Evolutionary conservation across 2,329 filamentous ascomycete species (phyloP), one percentile per base, ranked within the genome.

Genomic region (Alternaria conjuncta): DNA sequence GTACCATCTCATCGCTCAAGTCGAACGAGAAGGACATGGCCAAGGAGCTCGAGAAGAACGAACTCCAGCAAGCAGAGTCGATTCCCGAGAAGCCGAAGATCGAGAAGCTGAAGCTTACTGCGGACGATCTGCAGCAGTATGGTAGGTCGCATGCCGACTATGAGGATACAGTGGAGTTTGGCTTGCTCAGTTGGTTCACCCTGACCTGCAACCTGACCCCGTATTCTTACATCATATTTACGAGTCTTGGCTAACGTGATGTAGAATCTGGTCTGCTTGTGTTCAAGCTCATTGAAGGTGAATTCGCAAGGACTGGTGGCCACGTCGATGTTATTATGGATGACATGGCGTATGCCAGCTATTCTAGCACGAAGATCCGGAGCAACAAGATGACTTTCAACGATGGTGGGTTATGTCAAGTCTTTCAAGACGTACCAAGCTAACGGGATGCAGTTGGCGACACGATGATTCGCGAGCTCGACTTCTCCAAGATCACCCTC

Each of bases 401-500:
- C 71, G 96, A 99, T 81, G 94, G 87, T 84, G 78, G 67, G 83
- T 10, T 26, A 26, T 54, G 23, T 5, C n/a, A 9, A 8, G 3
- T 32, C 15, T 10, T 8, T 25, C 18, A 5, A 57, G n/a, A n/a
- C 56, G 12, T 54, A 41, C 43, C 12, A 62, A 28, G 63, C 73
- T 79, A 66, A 82, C 15, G 15, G 10, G 6, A 43, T 59, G 13
- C 67, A 87, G 84, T 94, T 75, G 94, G 95, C 53, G 96, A 99
- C 80, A 96, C 94, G 57, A 94, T 99, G 81, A 92, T 99, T 64
- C 93, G 96, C 65, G 96, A 99, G 80, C 86, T 99, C n/a, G 96
- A 99, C 68, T 94, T 97, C 72, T 99, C 96, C 4, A 92, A 91
- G 69, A 89, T 99, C 62, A 98, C 94, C 0, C 86, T 99, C 68